Evolutionary conservation across 768 basidiomycete genomes (phyloP).

Genomic region (Pleurotus tuoliensis): DNA sequence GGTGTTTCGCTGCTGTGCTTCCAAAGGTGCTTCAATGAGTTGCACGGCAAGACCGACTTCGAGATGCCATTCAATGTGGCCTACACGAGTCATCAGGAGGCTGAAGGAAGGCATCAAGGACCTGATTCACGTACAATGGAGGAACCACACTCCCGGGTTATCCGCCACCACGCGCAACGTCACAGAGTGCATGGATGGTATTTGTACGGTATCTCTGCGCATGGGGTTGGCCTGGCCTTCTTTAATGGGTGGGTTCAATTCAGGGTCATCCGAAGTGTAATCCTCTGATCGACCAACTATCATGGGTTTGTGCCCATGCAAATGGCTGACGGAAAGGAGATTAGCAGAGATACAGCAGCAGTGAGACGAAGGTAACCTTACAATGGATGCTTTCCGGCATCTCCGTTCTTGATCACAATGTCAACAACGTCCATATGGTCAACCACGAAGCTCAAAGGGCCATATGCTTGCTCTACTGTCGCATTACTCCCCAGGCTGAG

Average conservation of each 20-base stretch:
- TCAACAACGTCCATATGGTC: slow-evolving; percentile 75
- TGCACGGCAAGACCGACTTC: slow-evolving; percentile 81
- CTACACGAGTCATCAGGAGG: slow-evolving; percentile 26
- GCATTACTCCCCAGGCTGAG: slow-evolving; percentile 77
- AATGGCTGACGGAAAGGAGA: slow-evolving; percentile 52
- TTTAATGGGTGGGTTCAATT: slow-evolving; percentile 73
- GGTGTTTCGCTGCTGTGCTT: slow-evolving; percentile 51
- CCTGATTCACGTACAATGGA: slow-evolving; percentile 58
- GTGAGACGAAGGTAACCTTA: slow-evolving; percentile 30
- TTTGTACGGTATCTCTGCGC: slow-evolving; percentile 84
- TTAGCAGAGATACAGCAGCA: not conserved
- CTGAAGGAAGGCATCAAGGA: not conserved
- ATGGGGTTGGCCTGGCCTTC: slow-evolving; percentile 86
- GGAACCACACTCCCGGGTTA: slow-evolving; percentile 90
- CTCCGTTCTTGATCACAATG: slow-evolving; percentile 69
- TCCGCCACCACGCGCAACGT: slow-evolving; percentile 81
- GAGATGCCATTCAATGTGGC: slow-evolving; percentile 87
- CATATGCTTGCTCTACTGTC: slow-evolving; percentile 67
- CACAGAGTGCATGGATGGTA: slow-evolving; percentile 63
- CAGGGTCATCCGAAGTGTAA: slow-evolving; percentile 69
- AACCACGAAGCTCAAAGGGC: slow-evolving; percentile 71
- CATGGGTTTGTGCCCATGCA: slow-evolving; percentile 87
- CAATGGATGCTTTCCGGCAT: slow-evolving; percentile 83
- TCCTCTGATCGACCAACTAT: slow-evolving; percentile 70
- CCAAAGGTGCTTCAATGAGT: slow-evolving; percentile 77